Conservation (phyloP, 495 filamentous ascomycete genomes). For the Bacidia rubella region DNA sequence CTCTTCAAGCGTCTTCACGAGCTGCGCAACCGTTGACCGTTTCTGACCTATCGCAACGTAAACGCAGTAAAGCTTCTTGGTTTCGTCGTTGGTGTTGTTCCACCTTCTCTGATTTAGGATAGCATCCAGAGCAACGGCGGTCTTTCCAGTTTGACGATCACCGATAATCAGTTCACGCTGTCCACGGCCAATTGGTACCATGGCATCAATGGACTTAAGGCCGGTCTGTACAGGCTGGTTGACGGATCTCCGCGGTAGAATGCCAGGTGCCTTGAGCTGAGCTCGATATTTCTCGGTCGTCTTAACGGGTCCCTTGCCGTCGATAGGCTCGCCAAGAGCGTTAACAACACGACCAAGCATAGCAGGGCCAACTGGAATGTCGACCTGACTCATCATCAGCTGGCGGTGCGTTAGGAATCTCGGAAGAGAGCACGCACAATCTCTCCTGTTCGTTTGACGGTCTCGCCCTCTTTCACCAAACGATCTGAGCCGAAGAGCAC, state of each 20-base stretch:
- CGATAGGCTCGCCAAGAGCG: conserved; percentile 96
- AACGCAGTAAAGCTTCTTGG: conserved; percentile 97
- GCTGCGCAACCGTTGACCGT: conserved; percentile 96
- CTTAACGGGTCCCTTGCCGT: conserved; percentile 95
- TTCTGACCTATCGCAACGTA: conserved; percentile 99
- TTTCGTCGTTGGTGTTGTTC: conserved; percentile 81
- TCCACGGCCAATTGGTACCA: conserved; percentile 99
- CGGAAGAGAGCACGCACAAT: conserved; percentile 55
- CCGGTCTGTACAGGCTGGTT: conserved; percentile 98
- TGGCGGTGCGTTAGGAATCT: conserved; percentile 15
- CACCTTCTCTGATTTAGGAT: conserved; percentile 99
- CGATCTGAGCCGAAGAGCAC: conserved; percentile 99
- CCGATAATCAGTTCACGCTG: conserved; percentile 99
- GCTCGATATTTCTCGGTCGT: conserved; percentile 86
- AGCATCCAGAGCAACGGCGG: conserved; percentile 93
- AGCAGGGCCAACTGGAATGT: conserved; percentile 86
- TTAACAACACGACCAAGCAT: conserved; percentile 97
- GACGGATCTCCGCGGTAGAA: conserved; percentile 91
- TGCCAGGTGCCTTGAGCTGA: conserved; percentile 97
- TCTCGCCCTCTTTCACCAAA: conserved; percentile 98
- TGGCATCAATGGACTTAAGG: conserved; percentile 97
- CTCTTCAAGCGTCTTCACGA: conserved; percentile 99
- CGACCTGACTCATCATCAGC: conserved; percentile 46
- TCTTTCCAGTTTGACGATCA: conserved; percentile 99
- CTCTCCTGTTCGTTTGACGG: conserved; percentile 97